phyloP scores from a whole-genome alignment of 345 rosid genomes.

The Arabis hirsuta region DNA sequence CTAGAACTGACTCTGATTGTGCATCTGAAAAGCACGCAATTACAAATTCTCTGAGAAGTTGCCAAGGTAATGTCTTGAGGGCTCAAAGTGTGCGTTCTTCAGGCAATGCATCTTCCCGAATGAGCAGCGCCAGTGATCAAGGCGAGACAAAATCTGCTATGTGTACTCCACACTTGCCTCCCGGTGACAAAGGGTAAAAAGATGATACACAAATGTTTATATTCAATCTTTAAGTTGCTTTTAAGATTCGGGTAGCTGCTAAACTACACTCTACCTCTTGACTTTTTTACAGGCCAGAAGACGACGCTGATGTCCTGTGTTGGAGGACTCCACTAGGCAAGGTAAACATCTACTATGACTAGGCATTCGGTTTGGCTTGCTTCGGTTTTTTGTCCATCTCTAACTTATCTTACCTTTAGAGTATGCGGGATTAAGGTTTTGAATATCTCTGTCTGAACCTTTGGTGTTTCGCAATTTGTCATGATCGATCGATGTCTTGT shows the following conservation, averaged over 20 bases:
- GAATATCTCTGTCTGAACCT: not conserved
- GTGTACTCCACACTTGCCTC: constrained; percentile 41
- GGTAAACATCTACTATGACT: constrained; percentile 47
- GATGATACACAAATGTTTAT: not conserved
- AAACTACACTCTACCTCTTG: constrained; percentile 16
- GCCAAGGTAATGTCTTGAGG: constrained; percentile 78
- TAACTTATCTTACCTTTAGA: too few species aligned
- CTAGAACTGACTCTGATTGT: constrained; percentile 51
- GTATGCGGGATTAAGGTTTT: too few species aligned
- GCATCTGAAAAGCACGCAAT: constrained; percentile 55
- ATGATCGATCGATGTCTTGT: constrained; percentile 40
- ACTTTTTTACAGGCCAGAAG: constrained; percentile 54
- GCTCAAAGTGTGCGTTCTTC: constrained; percentile 46
- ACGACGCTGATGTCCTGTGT: constrained; percentile 54
- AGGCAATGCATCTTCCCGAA: constrained; percentile 37
- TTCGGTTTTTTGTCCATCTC: not conserved
- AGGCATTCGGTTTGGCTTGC: not conserved
- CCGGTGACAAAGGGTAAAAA: constrained; percentile 23
- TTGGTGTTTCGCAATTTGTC: not conserved
- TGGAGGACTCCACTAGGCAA: constrained; percentile 68
- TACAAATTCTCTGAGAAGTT: constrained; percentile 62
- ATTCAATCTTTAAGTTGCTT: not conserved
- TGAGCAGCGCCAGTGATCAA: constrained; percentile 44
- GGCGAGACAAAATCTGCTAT: constrained; percentile 26
- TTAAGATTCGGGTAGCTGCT: constrained; percentile 12